Conservation (phyloP, 2,329 filamentous ascomycete species). For the Cadophora malorum region DNA sequence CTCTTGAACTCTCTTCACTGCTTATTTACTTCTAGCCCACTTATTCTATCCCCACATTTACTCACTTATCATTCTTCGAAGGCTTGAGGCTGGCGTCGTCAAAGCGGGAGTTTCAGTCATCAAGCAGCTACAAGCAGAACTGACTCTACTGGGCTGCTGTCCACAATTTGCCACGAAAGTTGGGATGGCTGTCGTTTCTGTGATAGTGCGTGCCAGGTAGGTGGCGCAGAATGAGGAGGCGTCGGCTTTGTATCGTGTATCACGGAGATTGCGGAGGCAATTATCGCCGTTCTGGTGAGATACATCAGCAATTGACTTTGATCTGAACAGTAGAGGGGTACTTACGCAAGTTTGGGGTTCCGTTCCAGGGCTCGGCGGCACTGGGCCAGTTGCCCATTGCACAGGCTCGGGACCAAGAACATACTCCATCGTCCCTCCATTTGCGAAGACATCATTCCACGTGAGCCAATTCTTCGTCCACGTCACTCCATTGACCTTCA, state of each 20-base stretch:
- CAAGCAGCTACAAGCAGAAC: constrained; percentile 27
- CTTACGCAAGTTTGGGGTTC: constrained; percentile 49
- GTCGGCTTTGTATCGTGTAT: constrained; percentile 16
- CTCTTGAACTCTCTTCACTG: too few relatives aligned
- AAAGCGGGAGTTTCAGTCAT: constrained; percentile 12
- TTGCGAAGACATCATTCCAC: constrained; percentile 69
- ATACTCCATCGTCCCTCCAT: constrained; percentile 68
- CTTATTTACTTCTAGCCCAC: too few relatives aligned
- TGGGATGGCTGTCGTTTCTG: constrained; percentile 19
- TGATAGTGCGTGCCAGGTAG: constrained; percentile 14
- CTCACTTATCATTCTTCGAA: not conserved
- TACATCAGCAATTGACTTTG: not conserved
- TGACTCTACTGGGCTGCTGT: constrained; percentile 16
- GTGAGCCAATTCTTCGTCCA: constrained; percentile 69
- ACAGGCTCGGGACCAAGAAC: constrained; percentile 59
- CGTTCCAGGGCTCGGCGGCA: constrained; percentile 52
- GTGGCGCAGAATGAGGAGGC: constrained; percentile 27
- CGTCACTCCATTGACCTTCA: constrained; percentile 66
- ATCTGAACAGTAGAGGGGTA: constrained; percentile 62
- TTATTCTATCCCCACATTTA: not conserved
- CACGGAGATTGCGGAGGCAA: constrained; percentile 24
- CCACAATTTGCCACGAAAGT: constrained; percentile 22
- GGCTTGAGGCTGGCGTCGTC: not conserved
- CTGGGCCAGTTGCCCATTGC: constrained; percentile 60
- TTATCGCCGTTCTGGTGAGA: constrained; percentile 21